These are phyloP conservation scores for Begonia peltatifolia DNA, from an alignment of 306 rosid species.

Conservation along the genomic window DNA sequence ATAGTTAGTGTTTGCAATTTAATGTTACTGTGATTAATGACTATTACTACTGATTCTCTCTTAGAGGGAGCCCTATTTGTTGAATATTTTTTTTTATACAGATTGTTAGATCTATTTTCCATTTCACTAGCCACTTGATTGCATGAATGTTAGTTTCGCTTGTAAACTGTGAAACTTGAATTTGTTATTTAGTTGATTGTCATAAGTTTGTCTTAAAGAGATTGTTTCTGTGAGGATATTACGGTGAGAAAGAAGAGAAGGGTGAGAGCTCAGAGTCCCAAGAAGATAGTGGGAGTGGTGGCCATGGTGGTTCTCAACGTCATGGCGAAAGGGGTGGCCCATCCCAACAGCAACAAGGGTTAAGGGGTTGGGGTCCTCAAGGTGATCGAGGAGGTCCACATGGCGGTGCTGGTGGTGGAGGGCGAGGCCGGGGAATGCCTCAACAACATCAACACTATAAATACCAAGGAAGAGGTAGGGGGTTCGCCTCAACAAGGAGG, in stretches of 20 bases:
- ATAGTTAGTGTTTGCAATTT: no score
- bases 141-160: neutral
- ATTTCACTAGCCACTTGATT: neutral
- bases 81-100: neutral
- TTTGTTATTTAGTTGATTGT: neutral
- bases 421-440: conserved; percentile 36
- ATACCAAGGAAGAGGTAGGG: conserved; percentile 87
- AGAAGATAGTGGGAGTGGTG: conserved; percentile 9
- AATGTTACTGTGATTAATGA: no score
- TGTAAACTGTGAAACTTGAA: neutral
- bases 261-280: conserved; percentile 54
- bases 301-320: conserved; percentile 35
- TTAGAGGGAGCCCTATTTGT: neutral
- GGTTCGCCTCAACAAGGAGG: conserved; percentile 51
- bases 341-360: conserved; percentile 29
- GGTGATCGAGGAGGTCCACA: conserved; percentile 21
- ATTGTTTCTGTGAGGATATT: conserved; percentile 13
- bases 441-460: conserved; percentile 65
- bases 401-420: conserved; percentile 19
- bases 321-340: conserved; percentile 37
- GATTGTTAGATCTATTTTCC: no score
- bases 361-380: conserved; percentile 34
- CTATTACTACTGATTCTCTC: neutral
- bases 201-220: neutral
- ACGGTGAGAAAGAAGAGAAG: conserved; percentile 74